Evolutionary conservation across 2,329 filamentous ascomycete species (phyloP).

Genomic region (Davidsoniella neocaledoniae): DNA sequence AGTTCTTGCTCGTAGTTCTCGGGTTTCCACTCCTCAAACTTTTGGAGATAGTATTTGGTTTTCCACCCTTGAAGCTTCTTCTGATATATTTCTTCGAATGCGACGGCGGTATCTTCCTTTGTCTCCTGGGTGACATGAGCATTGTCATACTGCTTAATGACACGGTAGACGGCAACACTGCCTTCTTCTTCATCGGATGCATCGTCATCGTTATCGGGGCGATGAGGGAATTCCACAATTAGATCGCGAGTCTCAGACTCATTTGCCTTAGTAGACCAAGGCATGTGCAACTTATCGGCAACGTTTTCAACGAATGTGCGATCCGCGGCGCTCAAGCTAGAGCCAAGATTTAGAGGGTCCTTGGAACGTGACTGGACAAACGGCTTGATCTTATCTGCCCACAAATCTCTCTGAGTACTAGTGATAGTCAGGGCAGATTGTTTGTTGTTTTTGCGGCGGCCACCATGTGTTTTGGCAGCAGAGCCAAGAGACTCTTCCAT

Average conservation of each 20-base stretch:
- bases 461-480: conserved; percentile 25
- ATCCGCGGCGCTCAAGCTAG: conserved; percentile 61
- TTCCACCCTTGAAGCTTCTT: conserved; percentile 88
- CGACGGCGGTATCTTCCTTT: conserved; percentile 59
- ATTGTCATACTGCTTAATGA: conserved; percentile 81
- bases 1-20: conserved; percentile 63
- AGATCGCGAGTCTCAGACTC: conserved; percentile 38
- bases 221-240: conserved; percentile 31
- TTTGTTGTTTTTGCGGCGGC: background rate
- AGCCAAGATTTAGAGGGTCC: conserved; percentile 55
- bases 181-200: conserved; percentile 63
- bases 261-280: conserved; percentile 41
- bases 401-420: conserved; percentile 63
- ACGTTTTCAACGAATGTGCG: conserved; percentile 86
- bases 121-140: conserved; percentile 70
- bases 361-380: conserved; percentile 57
- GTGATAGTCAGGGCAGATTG: conserved; percentile 50
- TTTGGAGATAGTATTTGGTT: conserved; percentile 76
- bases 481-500: conserved; percentile 45
- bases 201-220: conserved; percentile 38
- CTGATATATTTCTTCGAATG: conserved; percentile 74
- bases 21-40: conserved; percentile 73
- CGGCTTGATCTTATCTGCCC: conserved; percentile 62
- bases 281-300: conserved; percentile 43
- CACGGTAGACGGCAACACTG: conserved; percentile 65